Evolutionary conservation across 176 grass and related monocot genomes (phyloP), one percentile per base, ranked within the genome.

Genomic region (Aegilops umbellulata): DNA sequence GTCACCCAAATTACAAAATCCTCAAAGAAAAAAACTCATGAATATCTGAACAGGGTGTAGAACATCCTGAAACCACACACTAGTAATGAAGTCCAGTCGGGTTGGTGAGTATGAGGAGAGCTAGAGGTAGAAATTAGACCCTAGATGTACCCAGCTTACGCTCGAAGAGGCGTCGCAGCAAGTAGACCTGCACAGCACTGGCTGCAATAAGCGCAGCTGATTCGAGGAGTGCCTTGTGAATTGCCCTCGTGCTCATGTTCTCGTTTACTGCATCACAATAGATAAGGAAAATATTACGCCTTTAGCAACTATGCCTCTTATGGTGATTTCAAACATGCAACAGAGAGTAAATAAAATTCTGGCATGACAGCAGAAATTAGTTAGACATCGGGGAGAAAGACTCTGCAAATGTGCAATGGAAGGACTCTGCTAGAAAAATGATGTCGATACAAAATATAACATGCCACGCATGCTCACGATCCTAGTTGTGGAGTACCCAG

Each of bases 191-290:
- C 66, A 91, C 74, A 69, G 93, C 75, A 71, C 92, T 99, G 10
- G 87, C 92, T 46, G 79, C 92, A 63, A 99, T 73, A 23, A 98
- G 97, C 5, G 85, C 92, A 36, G 92, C 90, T 19, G 97, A 99
- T 82, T 96, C 97, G n/a, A 98, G 61, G 26, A 94, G 70, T 58
- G 93, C 96, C 79, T 94, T 98, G 65, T 95, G 93, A 72, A 98
- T 80, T 13, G 92, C 80, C 81, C 94, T 91, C 65, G 65, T 92
- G 90, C 97, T 86, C 97, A 99, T 96, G 71, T 82, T 91, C 73
- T 99, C 94, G 24, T 96, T 96, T 44, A 96, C 97, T 95, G 93
- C 72, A 80, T 44, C 51, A 83, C 11, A 10, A 35, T 5, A 74
- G 0, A 23, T 13, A 80, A 89, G 20, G n/a, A 53, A 15, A 26